Evolutionary conservation across 75 land plant species (phyloP), one percentile per base, ranked within the genome.

Genomic region (Cryptomeria japonica): DNA sequence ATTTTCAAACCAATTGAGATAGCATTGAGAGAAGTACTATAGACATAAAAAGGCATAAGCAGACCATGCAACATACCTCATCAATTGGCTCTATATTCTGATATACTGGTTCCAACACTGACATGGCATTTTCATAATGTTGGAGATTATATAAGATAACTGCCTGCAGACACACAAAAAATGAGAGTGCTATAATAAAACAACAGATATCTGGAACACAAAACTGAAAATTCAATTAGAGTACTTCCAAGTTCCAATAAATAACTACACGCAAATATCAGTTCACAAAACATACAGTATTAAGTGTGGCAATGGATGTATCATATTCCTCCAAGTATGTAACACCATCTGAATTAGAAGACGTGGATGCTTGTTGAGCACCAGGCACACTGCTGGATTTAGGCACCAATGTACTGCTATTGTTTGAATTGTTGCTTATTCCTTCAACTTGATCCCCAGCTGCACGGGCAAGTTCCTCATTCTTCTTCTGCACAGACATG

Each of bases 31-130:
- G 11, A 16, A 42, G 38, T 28, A 85, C 38, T 44, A 38, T 32
- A 53, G 68, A 28, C 49, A 87, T 19, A 76, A n/a, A 34, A 53
- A 56, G 73, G 64, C 8, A n/a, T 1, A 37, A 49, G 47, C 28
- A 80, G 16, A 32, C 49, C 46, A 56, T n/a, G 75, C 37, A 64
- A 25, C 86, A 46, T 89, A 96, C 99, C 96, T 96, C 97, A 88
- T 98, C 97, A 79, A 98, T 94, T 9, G 97, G 97, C 89, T 94
- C 96, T 84, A 98, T 96, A 84, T 98, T 98, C 70, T 93, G 92
- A 87, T 91, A 98, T 36, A 97, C 89, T 39, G 96, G 94, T 53
- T 94, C 99, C 85, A 98, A 87, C 53, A 94, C 53, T 83, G 99
- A 90, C 46, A 96, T 87, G 19, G 96, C 96, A 73, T 86, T 89